Conservation (phyloP, 768 basidiomycete genomes). For the Pholiota microspora region DNA sequence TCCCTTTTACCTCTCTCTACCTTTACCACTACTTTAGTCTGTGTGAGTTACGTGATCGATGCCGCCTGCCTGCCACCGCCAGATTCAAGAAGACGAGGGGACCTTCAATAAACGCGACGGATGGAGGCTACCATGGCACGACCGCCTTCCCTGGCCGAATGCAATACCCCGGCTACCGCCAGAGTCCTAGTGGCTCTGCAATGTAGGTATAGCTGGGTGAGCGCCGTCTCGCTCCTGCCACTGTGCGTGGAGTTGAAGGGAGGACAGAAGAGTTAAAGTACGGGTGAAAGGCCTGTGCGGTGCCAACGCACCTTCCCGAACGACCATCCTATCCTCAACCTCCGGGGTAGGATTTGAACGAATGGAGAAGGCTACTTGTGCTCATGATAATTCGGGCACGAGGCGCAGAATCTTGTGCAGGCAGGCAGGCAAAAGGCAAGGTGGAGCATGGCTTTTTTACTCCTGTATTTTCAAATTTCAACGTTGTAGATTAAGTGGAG, state of each 20-base stretch:
- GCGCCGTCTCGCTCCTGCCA: neutral
- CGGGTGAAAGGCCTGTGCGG: conserved; percentile 6
- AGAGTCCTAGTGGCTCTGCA: neutral
- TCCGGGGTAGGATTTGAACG: conserved; percentile 6
- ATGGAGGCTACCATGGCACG: neutral
- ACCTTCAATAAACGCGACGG: conserved; percentile 2
- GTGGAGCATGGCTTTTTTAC: neutral
- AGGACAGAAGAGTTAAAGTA: conserved; percentile 7
- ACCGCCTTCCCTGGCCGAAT: neutral
- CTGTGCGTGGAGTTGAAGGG: neutral
- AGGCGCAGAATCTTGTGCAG: too few relatives aligned
- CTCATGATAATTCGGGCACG: neutral
- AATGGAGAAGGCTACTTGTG: conserved; percentile 1
- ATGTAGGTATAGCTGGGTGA: neutral
- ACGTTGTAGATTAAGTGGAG: too few relatives aligned
- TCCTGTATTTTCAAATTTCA: too few relatives aligned
- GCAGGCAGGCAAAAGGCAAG: neutral
- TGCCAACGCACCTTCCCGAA: conserved; percentile 3
- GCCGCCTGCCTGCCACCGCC: neutral
- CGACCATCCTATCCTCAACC: neutral
- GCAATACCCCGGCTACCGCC: neutral
- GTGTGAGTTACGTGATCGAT: neutral
- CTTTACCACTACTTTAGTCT: neutral
- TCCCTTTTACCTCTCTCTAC: neutral
- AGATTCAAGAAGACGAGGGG: conserved; percentile 1